Conservation (phyloP, 371 early-diverging fungal species). For the Mucor plumbeus region DNA sequence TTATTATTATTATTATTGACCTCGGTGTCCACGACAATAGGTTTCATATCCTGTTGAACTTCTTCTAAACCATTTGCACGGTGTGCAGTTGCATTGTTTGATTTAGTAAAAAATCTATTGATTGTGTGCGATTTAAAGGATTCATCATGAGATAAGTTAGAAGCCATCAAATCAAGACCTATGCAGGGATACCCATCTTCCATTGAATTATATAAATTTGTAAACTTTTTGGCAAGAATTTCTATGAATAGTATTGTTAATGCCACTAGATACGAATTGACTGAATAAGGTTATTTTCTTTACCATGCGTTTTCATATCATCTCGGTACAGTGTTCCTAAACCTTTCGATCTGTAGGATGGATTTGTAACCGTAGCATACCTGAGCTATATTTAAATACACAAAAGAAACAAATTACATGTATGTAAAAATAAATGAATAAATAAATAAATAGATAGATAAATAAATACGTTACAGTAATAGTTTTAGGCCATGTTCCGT, state of each 20-base stretch:
- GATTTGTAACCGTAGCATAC: neutral
- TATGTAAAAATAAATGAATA: neutral
- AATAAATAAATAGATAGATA: neutral
- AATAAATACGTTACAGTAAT: slow-evolving; percentile 21
- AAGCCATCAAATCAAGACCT: slow-evolving; percentile 43
- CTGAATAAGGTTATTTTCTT: neutral
- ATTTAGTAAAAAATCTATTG: slow-evolving; percentile 37
- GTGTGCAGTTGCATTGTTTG: slow-evolving; percentile 3
- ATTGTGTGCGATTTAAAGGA: slow-evolving; percentile 36
- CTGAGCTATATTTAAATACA: neutral
- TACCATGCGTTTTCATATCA: slow-evolving; percentile 29
- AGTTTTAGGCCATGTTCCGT: slow-evolving; percentile 59
- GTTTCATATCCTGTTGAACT: neutral
- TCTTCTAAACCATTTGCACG: slow-evolving; percentile 6
- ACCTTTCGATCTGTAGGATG: slow-evolving; percentile 33
- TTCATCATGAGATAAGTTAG: slow-evolving; percentile 31
- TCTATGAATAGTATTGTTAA: slow-evolving; percentile 2
- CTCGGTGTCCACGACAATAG: neutral
- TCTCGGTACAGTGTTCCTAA: slow-evolving; percentile 15
- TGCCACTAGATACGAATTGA: neutral
- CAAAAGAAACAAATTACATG: neutral
- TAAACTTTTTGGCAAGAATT: slow-evolving; percentile 14
- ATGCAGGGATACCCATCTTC: slow-evolving; percentile 40
- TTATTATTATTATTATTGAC: neutral
- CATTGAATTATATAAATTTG: slow-evolving; percentile 29